phyloP scores from a whole-genome alignment of 768 basidiomycete genomes.

The Tephrocybe sp. region DNA sequence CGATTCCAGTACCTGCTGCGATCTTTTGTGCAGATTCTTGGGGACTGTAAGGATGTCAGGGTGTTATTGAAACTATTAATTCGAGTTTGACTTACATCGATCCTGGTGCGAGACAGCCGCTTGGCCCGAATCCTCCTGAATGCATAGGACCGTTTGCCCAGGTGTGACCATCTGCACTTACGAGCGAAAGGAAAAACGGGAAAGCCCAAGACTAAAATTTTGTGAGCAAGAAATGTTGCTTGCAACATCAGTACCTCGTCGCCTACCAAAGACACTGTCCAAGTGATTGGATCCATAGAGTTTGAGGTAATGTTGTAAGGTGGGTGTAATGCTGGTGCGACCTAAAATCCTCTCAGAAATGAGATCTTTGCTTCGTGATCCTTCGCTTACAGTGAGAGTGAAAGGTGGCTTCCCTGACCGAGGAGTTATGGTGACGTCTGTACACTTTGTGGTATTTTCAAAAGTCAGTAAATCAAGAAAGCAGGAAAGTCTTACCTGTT shows the following conservation, averaged over 20 bases:
- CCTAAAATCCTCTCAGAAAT: conserved; percentile 24
- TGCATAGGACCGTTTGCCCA: conserved; percentile 55
- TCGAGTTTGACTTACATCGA: conserved; percentile 25
- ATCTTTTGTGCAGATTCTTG: conserved; percentile 12
- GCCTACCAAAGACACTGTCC: conserved; percentile 41
- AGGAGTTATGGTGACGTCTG: conserved; percentile 43
- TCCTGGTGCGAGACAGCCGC: conserved; percentile 39
- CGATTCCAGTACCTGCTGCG: conserved; percentile 20
- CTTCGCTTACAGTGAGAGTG: conserved; percentile 38
- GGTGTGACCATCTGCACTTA: conserved; percentile 41
- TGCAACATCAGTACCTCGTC: not conserved
- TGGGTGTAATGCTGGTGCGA: conserved; percentile 51
- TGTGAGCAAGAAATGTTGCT: not conserved
- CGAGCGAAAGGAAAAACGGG: conserved; percentile 49
- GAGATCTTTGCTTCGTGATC: not conserved
- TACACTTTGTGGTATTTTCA: conserved; percentile 35
- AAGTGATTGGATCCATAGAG: conserved; percentile 32
- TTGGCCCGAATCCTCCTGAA: conserved; percentile 38
- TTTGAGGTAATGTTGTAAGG: conserved; percentile 51
- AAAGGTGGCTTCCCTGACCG: conserved; percentile 47
- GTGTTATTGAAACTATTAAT: not conserved
- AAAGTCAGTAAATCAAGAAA: not conserved
- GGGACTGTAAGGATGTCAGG: conserved; percentile 6
- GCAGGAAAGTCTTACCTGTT: conserved; percentile 35
- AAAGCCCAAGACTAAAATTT: conserved; percentile 38